These are phyloP conservation scores for Sphaerulina vaccinii DNA, from an alignment of 2,329 filamentous ascomycete genomes.

Conservation along the genomic window DNA sequence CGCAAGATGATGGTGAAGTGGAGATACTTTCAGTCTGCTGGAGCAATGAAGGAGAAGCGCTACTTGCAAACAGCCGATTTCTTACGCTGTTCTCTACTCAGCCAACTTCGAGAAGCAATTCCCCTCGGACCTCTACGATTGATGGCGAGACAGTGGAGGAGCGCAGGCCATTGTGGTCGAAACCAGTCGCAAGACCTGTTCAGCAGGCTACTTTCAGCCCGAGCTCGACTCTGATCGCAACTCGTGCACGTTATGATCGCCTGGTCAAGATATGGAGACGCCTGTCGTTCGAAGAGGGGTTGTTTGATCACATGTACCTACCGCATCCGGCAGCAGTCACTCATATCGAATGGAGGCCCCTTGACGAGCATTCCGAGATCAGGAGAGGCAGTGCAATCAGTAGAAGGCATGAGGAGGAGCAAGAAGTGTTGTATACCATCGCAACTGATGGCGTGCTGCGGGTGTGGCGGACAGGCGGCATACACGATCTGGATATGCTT, in stretches of 20 bases:
- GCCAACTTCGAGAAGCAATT: slow-evolving; percentile 31
- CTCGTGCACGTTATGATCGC: slow-evolving; percentile 72
- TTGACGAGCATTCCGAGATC: slow-evolving; percentile 65
- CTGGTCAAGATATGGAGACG: slow-evolving; percentile 92
- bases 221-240: slow-evolving; percentile 83
- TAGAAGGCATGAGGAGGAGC: slow-evolving; percentile 41
- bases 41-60: slow-evolving; percentile 80
- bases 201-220: slow-evolving; percentile 78
- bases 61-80: slow-evolving; percentile 66
- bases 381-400: slow-evolving; percentile 31
- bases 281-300: slow-evolving; percentile 78
- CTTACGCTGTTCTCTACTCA: slow-evolving; percentile 68
- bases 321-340: slow-evolving; percentile 81
- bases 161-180: slow-evolving; percentile 64
- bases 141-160: slow-evolving; percentile 47
- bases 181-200: slow-evolving; percentile 67
- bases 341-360: slow-evolving; percentile 78
- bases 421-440: slow-evolving; percentile 87
- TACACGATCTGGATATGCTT: slow-evolving; percentile 68
- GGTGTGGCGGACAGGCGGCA: slow-evolving; percentile 78
- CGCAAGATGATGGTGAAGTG: slow-evolving; percentile 45
- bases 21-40: slow-evolving; percentile 70
- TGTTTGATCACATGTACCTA: slow-evolving; percentile 89
- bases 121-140: slow-evolving; percentile 23
- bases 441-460: slow-evolving; percentile 77